These are phyloP conservation scores for Glycyrrhiza uralensis DNA, from an alignment of 306 rosid species.

Conservation along the genomic window DNA sequence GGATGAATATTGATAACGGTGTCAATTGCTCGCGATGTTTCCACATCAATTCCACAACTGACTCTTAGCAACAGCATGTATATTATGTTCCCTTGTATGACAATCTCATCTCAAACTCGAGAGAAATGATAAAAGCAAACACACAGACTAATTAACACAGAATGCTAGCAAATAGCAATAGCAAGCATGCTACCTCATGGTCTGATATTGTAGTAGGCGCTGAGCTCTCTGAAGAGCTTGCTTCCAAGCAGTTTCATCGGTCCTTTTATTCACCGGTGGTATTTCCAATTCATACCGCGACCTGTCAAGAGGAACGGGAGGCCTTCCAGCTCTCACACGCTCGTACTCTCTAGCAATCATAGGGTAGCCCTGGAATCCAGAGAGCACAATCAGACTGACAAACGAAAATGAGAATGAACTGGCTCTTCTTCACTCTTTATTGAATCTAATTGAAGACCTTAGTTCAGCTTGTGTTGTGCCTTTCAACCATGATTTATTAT, in stretches of 20 bases:
- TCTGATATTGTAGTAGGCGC: conserved; percentile 66
- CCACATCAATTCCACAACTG: background rate
- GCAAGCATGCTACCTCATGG: too few species aligned
- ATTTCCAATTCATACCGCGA: conserved; percentile 62
- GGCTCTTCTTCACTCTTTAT: too few species aligned
- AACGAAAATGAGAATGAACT: background rate
- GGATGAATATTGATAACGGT: background rate
- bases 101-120: background rate
- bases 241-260: conserved; percentile 89
- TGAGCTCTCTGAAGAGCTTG: conserved; percentile 73
- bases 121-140: background rate
- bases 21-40: background rate
- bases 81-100: background rate
- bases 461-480: too few species aligned
- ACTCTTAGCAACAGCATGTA: background rate
- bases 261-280: conserved; percentile 56
- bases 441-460: too few species aligned
- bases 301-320: conserved; percentile 74
- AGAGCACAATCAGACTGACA: too few species aligned
- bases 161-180: too few species aligned
- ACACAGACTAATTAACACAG: too few species aligned
- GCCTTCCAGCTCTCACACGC: conserved; percentile 87
- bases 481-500: background rate
- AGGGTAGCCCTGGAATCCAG: conserved; percentile 60
- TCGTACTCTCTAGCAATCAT: conserved; percentile 91